phyloP scores from a whole-genome alignment of 176 grass and related monocot species.

The Dendrocalamus sinicus region DNA sequence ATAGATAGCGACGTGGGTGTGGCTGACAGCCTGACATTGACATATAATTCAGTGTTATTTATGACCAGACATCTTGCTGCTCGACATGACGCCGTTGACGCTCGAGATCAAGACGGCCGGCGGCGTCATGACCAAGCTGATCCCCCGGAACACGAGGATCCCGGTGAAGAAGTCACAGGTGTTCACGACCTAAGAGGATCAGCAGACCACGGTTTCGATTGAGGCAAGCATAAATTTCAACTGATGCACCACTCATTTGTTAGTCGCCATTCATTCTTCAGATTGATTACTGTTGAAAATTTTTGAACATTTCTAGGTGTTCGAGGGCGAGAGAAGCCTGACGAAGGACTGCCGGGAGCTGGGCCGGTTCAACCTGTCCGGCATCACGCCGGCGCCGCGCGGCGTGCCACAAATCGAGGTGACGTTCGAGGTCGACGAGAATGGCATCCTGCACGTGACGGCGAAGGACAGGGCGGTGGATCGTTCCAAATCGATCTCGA shows the following conservation, averaged over 20 bases:
- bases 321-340: conserved; percentile 64
- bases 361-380: conserved; percentile 73
- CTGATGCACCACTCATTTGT: not conserved
- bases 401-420: conserved; percentile 47
- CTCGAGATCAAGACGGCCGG: conserved; percentile 52
- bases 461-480: conserved; percentile 36
- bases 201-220: conserved; percentile 43
- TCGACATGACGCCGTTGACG: conserved; percentile 41
- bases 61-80: conserved; percentile 30
- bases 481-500: conserved; percentile 38
- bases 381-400: conserved; percentile 63
- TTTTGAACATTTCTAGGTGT: not conserved
- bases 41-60: not conserved
- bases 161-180: conserved; percentile 46
- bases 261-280: not conserved
- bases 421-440: conserved; percentile 48
- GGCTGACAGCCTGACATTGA: not conserved
- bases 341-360: conserved; percentile 76
- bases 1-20: not conserved
- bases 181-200: conserved; percentile 53
- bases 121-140: conserved; percentile 54
- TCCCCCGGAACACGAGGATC: conserved; percentile 54
- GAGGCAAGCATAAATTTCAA: conserved; percentile 5
- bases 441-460: conserved; percentile 40
- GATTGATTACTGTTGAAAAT: no score